Conservation (phyloP, 768 basidiomycete genomes). For the Pulveroboletus frians region DNA sequence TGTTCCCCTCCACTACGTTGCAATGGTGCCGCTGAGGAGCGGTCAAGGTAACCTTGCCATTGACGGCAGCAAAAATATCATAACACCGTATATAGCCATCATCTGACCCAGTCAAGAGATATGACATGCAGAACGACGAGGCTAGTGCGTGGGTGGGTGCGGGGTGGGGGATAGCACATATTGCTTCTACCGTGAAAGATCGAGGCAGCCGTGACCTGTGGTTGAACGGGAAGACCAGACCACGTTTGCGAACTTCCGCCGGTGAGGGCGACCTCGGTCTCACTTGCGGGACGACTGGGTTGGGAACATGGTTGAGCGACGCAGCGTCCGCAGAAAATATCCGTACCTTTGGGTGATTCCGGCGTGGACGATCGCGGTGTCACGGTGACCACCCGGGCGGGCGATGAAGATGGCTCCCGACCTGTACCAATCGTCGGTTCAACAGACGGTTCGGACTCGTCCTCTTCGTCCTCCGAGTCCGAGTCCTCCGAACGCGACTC, state of each 20-base stretch:
- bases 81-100: conserved; percentile 93
- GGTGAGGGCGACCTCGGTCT: conserved; percentile 48
- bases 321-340: neutral
- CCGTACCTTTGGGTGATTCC: conserved; percentile 33
- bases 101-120: conserved; percentile 85
- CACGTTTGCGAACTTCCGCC: conserved; percentile 47
- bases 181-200: conserved; percentile 82
- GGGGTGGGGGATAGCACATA: conserved; percentile 88
- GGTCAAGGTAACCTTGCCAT: conserved; percentile 81
- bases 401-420: conserved; percentile 24
- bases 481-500: conserved; percentile 59
- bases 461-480: conserved; percentile 52
- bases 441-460: conserved; percentile 38
- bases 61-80: conserved; percentile 84
- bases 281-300: conserved; percentile 21
- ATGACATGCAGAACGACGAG: conserved; percentile 79
- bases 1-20: conserved; percentile 85
- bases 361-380: conserved; percentile 27
- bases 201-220: conserved; percentile 37
- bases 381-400: conserved; percentile 25
- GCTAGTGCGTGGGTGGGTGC: conserved; percentile 85
- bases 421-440: conserved; percentile 29
- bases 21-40: conserved; percentile 87
- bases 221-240: conserved; percentile 33
- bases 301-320: conserved; percentile 17